Percentiles rank a stretch among this genome's conserved stretches.
These are phyloP conservation scores for Rhodotorula sp. DNA, from an alignment of 1,284 basidiomycete genomes.

Conservation along the genomic window DNA sequence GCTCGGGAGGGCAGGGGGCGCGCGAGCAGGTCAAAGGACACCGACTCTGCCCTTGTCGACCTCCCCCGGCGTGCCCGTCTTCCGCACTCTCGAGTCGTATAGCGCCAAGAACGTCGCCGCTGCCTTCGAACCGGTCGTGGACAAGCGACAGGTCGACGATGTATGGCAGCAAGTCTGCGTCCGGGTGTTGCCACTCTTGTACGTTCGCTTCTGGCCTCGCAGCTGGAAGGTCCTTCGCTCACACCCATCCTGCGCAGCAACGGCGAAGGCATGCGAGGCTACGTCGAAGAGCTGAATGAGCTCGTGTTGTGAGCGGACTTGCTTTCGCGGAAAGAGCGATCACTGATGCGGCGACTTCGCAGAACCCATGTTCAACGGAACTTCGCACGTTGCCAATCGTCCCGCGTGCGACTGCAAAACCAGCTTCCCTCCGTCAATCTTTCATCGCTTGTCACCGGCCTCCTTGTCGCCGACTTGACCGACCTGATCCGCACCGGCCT, in stretches of 20 bases:
- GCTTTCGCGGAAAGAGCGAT: neutral
- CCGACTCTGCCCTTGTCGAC: neutral
- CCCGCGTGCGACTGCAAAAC: slow-evolving; percentile 42
- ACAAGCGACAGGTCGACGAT: slow-evolving; percentile 26
- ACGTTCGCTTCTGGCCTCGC: neutral
- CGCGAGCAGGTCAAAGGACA: neutral
- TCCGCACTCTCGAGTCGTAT: slow-evolving; percentile 25
- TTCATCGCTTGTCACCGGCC: slow-evolving; percentile 48
- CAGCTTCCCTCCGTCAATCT: slow-evolving; percentile 20
- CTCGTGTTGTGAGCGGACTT: slow-evolving; percentile 58
- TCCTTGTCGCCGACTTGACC: slow-evolving; percentile 72
- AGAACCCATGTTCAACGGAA: slow-evolving; percentile 64
- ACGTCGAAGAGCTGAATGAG: slow-evolving; percentile 87
- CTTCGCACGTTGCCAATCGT: slow-evolving; percentile 47
- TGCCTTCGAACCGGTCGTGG: slow-evolving; percentile 27
- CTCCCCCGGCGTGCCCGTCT: neutral
- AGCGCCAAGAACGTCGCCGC: slow-evolving; percentile 32
- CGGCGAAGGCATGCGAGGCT: slow-evolving; percentile 78
- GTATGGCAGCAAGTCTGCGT: slow-evolving; percentile 41
- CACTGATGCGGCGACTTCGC: slow-evolving; percentile 12
- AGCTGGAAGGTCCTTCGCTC: neutral
- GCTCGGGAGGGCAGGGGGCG: neutral
- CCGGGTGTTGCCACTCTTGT: slow-evolving; percentile 39
- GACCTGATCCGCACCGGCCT: slow-evolving; percentile 84
- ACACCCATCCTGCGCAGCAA: slow-evolving; percentile 54